These are phyloP conservation scores for Saccharomycopsis fibuligera DNA, from an alignment of 805 yeast genomes.

Conservation along the genomic window DNA sequence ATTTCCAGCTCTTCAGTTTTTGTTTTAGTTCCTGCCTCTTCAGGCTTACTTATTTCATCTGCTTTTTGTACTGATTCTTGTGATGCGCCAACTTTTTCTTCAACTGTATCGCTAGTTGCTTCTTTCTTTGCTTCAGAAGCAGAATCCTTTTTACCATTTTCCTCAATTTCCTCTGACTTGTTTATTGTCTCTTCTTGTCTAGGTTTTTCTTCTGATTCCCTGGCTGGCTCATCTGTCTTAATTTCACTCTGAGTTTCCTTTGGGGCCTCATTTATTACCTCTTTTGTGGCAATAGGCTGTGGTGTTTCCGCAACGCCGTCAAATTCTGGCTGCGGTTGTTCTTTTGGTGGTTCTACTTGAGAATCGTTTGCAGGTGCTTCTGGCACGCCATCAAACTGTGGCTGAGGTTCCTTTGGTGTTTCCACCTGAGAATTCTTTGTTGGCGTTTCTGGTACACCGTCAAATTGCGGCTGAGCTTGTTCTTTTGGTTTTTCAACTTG, in stretches of 20 bases:
- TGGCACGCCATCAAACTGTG: too few relatives aligned
- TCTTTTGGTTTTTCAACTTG: too few relatives aligned
- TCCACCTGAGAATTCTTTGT: too few relatives aligned
- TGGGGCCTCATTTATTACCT: conserved; percentile 11
- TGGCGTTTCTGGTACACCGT: too few relatives aligned
- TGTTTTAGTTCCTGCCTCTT: not conserved
- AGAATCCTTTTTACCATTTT: conserved; percentile 14
- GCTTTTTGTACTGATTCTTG: conserved; percentile 6
- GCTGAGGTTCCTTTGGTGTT: too few relatives aligned
- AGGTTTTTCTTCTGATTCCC: conserved; percentile 17
- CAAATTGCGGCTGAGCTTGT: too few relatives aligned
- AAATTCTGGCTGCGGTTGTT: too few relatives aligned
- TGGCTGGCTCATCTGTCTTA: conserved; percentile 15
- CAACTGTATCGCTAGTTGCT: not conserved
- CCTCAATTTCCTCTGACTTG: conserved; percentile 13
- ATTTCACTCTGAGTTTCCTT: conserved; percentile 18
- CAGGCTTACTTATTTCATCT: not conserved
- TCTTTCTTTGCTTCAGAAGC: conserved; percentile 12
- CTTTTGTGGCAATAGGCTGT: too few relatives aligned
- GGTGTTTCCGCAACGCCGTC: too few relatives aligned
- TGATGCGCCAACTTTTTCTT: not conserved
- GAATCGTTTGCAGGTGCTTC: too few relatives aligned
- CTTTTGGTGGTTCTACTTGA: too few relatives aligned
- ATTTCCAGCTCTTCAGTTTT: not conserved
- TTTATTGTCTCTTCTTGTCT: conserved; percentile 7